Conservation (phyloP, 345 rosid genomes). For the rapeseed (Brassica napus) region DNA sequence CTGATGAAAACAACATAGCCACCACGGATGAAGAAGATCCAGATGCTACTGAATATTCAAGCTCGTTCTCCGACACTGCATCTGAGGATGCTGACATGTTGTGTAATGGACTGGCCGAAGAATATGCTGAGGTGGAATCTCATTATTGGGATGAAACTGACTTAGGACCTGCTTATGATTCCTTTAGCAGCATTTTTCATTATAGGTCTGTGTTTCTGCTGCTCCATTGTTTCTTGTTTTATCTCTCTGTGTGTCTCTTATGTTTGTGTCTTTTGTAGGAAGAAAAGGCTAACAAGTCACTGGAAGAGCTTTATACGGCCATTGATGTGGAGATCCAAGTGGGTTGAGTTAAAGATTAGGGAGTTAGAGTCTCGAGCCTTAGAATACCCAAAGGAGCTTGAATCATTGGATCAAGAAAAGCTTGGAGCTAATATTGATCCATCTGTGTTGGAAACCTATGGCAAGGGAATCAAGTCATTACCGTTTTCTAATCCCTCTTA, state of each 20-base stretch:
- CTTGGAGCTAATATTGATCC: slow-evolving; percentile 44
- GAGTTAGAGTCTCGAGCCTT: slow-evolving; percentile 66
- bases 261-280: slow-evolving; percentile 42
- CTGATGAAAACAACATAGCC: slow-evolving; percentile 31
- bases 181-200: slow-evolving; percentile 54
- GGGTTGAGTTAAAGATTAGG: slow-evolving; percentile 75
- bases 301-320: slow-evolving; percentile 83
- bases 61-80: slow-evolving; percentile 76
- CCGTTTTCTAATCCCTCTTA: slow-evolving; percentile 62
- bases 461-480: slow-evolving; percentile 56
- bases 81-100: slow-evolving; percentile 49
- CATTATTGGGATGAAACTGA: slow-evolving; percentile 55
- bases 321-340: slow-evolving; percentile 91
- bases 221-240: not conserved
- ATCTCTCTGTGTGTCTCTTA: not conserved
- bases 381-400: slow-evolving; percentile 62
- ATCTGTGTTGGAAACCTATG: slow-evolving; percentile 52
- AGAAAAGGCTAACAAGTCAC: slow-evolving; percentile 83
- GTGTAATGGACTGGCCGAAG: slow-evolving; percentile 61
- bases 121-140: slow-evolving; percentile 74
- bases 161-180: slow-evolving; percentile 58
- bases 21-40: slow-evolving; percentile 60
- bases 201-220: slow-evolving; percentile 51
- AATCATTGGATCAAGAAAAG: slow-evolving; percentile 49
- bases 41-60: slow-evolving; percentile 84